Percentiles rank a stretch among this genome's conserved stretches.
phyloP scores from a whole-genome alignment of 225 moss, liverwort and hornwort genomes.

The Marchantia polymorpha region DNA sequence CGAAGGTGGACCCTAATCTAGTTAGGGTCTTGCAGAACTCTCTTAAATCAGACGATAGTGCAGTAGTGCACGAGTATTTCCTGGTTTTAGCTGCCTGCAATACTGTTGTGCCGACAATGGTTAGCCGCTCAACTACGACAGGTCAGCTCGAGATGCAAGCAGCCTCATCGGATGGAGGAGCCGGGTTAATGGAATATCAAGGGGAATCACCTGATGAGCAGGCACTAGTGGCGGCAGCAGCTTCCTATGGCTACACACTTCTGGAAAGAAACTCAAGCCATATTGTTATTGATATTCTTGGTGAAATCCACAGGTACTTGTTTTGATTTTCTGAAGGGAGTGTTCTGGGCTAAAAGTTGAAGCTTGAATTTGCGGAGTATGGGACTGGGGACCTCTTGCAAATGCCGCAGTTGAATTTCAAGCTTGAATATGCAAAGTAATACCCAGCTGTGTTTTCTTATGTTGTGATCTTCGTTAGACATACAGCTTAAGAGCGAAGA shows the following conservation, averaged over 20 bases:
- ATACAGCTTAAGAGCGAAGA: background rate
- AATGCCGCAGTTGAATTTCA: background rate
- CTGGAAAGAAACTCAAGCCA: constrained; percentile 39
- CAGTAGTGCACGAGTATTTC: constrained; percentile 46
- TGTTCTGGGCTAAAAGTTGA: background rate
- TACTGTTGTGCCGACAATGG: constrained; percentile 55
- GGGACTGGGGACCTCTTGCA: background rate
- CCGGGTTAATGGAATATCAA: constrained; percentile 37
- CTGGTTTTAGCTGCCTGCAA: constrained; percentile 54
- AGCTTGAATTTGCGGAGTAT: background rate
- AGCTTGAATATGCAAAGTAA: background rate
- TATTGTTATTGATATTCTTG: constrained; percentile 43
- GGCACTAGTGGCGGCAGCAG: constrained; percentile 50
- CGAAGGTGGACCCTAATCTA: constrained; percentile 48
- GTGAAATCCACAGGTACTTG: constrained; percentile 43
- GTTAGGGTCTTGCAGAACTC: constrained; percentile 46
- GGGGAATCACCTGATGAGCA: constrained; percentile 58
- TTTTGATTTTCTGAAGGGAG: background rate
- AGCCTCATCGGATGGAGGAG: constrained; percentile 23
- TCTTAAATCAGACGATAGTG: constrained; percentile 28
- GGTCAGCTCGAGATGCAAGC: constrained; percentile 49
- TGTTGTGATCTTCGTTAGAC: too few species aligned
- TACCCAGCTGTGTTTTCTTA: background rate
- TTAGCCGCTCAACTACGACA: constrained; percentile 38
- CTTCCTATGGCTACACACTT: constrained; percentile 50